Base-by-base conservation (phyloP, 2,329 filamentous ascomycete genomes). In the Phoma herbarum region DNA sequence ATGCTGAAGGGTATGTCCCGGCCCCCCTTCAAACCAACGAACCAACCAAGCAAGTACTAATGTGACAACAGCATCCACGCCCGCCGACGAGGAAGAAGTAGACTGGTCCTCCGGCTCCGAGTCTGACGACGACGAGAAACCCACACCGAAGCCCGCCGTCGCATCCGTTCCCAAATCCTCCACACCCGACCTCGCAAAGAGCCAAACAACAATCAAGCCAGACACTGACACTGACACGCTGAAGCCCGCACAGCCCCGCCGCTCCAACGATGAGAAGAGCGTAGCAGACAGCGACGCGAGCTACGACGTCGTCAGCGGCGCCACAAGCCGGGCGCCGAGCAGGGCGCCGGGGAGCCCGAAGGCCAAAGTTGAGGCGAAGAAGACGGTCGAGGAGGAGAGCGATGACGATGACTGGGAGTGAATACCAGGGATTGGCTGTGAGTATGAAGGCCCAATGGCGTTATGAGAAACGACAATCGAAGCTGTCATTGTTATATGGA, bases 231-330 rank as follows among this genome's bases (percentile, higher is more conserved):
- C 64, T 16, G 61, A 64, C 63, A 71, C 63, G 62, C 80, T 87
- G 46, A 92, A 92, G 77, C 84, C 88, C 25, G 78, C 80, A 28
- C 67, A 71, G 35, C 81, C 88, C 18, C 88, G 91, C 52, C 80
- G 81, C 37, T 96, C 93, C 25, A 90, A 96, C 70, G 79, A 82
- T 44, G 76, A 77, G 75, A 93, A 94, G 75, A 96, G 91, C 25
- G 91, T 95, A 67, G 88, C 93, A 8, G 95, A 95, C 70, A 97
- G 94, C 75, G 95, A 99, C 69, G 92, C 92, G 18, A 97, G 93
- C 80, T 99, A 99, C 76, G 95, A 99, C 75, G 85, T 99, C 31
- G 92, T 99, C 3, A 82, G 80, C 44, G 90, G 90, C 8, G 88
- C 89, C 6, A 83, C 87, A 44, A 97, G 91, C 75, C 90, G 91